These are phyloP conservation scores for Saccharomyces hybrid DNA, from an alignment of 1,139 yeast species.

Conservation along the genomic window DNA sequence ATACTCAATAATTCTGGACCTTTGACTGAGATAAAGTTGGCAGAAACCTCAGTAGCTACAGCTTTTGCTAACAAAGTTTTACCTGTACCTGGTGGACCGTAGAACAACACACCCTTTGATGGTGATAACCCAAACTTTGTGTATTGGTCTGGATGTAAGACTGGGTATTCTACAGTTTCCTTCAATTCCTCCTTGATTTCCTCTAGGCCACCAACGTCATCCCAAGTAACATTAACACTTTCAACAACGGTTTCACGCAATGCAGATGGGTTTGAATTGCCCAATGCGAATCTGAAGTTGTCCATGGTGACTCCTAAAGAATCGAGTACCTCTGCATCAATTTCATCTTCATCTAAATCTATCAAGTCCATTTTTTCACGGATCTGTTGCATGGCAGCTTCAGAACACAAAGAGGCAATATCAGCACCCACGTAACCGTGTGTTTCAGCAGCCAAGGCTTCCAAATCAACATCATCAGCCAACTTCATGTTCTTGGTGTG, in stretches of 20 bases:
- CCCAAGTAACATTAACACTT: conserved; percentile 95
- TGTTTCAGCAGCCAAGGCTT: conserved; percentile 82
- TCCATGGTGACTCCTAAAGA: conserved; percentile 98
- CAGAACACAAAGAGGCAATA: conserved; percentile 90
- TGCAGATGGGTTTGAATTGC: conserved; percentile 98
- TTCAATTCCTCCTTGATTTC: conserved; percentile 91
- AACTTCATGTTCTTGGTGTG: conserved; percentile 97
- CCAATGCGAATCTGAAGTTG: conserved; percentile 94
- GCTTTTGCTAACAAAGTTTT: conserved; percentile 96
- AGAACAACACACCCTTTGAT: conserved; percentile 94
- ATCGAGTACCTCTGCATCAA: conserved; percentile 94
- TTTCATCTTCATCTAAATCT: conserved; percentile 92
- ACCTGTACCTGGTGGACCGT: conserved; percentile 99
- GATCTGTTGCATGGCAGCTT: conserved; percentile 97
- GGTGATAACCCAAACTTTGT: conserved; percentile 97
- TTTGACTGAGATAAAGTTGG: conserved; percentile 92
- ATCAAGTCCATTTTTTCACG: conserved; percentile 99
- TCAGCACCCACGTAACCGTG: conserved; percentile 99
- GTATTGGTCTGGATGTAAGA: conserved; percentile 96
- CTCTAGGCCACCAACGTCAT: conserved; percentile 80
- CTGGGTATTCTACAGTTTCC: conserved; percentile 98
- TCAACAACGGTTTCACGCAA: conserved; percentile 99
- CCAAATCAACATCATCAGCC: conserved; percentile 90
- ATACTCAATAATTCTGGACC: conserved; percentile 96
- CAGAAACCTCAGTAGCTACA: conserved; percentile 95